phyloP scores from a whole-genome alignment of 805 yeast species.

The Starmerella vaccinii region DNA sequence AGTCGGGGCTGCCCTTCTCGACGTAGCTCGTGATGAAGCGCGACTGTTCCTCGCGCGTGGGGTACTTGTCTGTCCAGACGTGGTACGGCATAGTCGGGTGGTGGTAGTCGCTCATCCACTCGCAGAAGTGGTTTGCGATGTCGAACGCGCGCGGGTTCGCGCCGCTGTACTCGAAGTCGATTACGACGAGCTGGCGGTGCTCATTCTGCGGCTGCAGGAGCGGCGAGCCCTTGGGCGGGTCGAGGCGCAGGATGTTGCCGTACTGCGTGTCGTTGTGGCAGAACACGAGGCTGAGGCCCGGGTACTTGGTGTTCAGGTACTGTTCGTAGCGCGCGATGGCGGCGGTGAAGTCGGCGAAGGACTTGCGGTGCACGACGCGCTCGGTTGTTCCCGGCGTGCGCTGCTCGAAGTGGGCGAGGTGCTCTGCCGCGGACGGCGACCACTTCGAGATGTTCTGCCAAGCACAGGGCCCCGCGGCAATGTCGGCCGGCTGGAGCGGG shows the following conservation, averaged over 20 bases:
- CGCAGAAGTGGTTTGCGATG: slow-evolving; percentile 84
- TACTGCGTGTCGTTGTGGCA: slow-evolving; percentile 97
- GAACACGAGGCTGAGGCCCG: slow-evolving; percentile 47
- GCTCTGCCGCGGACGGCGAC: slow-evolving; percentile 41
- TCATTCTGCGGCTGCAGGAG: slow-evolving; percentile 39
- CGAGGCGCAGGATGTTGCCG: slow-evolving; percentile 70
- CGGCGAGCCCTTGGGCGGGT: slow-evolving; percentile 43
- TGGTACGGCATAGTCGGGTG: slow-evolving; percentile 46
- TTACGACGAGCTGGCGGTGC: slow-evolving; percentile 74
- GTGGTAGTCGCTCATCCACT: slow-evolving; percentile 95
- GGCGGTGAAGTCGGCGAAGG: slow-evolving; percentile 37
- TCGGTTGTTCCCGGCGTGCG: slow-evolving; percentile 28
- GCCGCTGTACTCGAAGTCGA: slow-evolving; percentile 94
- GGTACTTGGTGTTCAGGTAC: slow-evolving; percentile 50
- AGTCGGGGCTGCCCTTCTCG: slow-evolving; percentile 35
- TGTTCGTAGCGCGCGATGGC: slow-evolving; percentile 44
- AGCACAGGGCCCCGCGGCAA: slow-evolving; percentile 48
- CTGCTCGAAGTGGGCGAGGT: slow-evolving; percentile 37
- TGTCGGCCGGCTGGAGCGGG: slow-evolving; percentile 49
- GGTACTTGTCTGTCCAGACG: slow-evolving; percentile 50
- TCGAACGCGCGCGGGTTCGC: slow-evolving; percentile 83
- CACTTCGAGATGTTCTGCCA: slow-evolving; percentile 69
- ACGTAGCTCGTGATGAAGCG: slow-evolving; percentile 71
- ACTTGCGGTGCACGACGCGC: slow-evolving; percentile 14
- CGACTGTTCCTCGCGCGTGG: slow-evolving; percentile 55